These are phyloP conservation scores for Fonsecaea monophora DNA, from an alignment of 2,329 filamentous ascomycete species.

Conservation along the genomic window DNA sequence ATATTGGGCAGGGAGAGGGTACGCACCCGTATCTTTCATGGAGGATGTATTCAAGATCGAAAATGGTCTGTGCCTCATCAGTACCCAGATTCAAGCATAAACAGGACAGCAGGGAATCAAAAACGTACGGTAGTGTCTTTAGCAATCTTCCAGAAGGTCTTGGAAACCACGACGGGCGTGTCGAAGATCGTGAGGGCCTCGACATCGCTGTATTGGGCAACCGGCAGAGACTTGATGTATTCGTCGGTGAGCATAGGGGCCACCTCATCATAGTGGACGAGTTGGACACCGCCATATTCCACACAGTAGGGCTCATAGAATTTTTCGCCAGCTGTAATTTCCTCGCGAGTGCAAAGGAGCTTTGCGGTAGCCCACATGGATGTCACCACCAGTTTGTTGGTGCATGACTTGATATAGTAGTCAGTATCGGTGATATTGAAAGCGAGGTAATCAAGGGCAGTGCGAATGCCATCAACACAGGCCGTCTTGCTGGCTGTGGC, in stretches of 20 bases:
- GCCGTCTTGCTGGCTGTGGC: conserved; percentile 7
- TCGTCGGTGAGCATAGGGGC: conserved; percentile 44
- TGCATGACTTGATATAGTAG: conserved; percentile 40
- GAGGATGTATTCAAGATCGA: conserved; percentile 43
- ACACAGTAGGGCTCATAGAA: conserved; percentile 26
- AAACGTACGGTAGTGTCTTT: conserved; percentile 45
- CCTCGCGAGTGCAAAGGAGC: conserved; percentile 42
- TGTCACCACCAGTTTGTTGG: conserved; percentile 44
- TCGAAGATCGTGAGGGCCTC: conserved; percentile 35
- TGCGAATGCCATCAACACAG: conserved; percentile 26
- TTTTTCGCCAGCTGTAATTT: conserved; percentile 39
- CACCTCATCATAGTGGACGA: conserved; percentile 37
- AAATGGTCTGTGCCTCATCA: conserved; percentile 18
- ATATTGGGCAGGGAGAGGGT: not conserved
- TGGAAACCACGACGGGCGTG: conserved; percentile 45
- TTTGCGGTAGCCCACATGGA: conserved; percentile 49
- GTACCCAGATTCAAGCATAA: not conserved
- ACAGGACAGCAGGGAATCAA: not conserved
- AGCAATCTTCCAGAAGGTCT: conserved; percentile 42
- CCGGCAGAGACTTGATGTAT: conserved; percentile 45
- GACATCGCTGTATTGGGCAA: conserved; percentile 45
- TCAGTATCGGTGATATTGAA: conserved; percentile 19
- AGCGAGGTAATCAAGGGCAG: conserved; percentile 23
- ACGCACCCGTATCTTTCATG: conserved; percentile 49
- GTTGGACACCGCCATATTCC: conserved; percentile 42